Conservation (phyloP, 1,139 yeast genomes). For the Pichia sp. region DNA sequence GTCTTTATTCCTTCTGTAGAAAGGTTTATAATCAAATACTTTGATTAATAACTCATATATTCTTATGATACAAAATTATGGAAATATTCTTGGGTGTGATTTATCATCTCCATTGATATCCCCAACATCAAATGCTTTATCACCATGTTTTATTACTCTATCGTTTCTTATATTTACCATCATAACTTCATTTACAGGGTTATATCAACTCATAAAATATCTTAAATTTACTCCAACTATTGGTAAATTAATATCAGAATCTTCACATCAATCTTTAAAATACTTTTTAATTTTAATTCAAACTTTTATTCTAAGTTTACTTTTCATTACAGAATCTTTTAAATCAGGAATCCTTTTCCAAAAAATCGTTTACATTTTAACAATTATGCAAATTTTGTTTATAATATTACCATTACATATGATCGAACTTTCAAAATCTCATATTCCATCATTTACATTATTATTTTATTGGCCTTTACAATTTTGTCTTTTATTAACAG, state of each 20-base stretch:
- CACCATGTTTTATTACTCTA: slow-evolving; percentile 47
- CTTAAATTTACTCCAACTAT: slow-evolving; percentile 20
- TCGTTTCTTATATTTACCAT: slow-evolving; percentile 24
- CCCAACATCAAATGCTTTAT: slow-evolving; percentile 41
- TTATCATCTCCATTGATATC: slow-evolving; percentile 7
- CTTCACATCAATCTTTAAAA: slow-evolving; percentile 14
- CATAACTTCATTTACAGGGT: slow-evolving; percentile 29
- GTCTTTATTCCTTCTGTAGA: too few relatives aligned
- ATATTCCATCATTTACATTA: slow-evolving; percentile 34
- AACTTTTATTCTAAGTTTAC: slow-evolving; percentile 2
- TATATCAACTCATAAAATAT: slow-evolving; percentile 26
- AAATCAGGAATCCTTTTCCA: slow-evolving; percentile 24
- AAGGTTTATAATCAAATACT: too few relatives aligned
- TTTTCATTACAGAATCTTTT: slow-evolving; percentile 4
- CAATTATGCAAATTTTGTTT: slow-evolving; percentile 19
- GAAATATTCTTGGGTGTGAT: slow-evolving; percentile 1
- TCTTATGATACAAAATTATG: too few relatives aligned
- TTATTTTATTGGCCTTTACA: slow-evolving; percentile 40
- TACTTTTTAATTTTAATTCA: slow-evolving; percentile 15
- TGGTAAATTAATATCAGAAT: slow-evolving; percentile 16
- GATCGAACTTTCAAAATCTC: slow-evolving; percentile 33
- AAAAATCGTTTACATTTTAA: slow-evolving; percentile 25
- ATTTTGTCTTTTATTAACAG: slow-evolving; percentile 27
- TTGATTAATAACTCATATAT: too few relatives aligned
- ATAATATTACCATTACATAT: slow-evolving; percentile 38